Conservation (phyloP, 306 rosid genomes). For the Begonia loranthoides region DNA sequence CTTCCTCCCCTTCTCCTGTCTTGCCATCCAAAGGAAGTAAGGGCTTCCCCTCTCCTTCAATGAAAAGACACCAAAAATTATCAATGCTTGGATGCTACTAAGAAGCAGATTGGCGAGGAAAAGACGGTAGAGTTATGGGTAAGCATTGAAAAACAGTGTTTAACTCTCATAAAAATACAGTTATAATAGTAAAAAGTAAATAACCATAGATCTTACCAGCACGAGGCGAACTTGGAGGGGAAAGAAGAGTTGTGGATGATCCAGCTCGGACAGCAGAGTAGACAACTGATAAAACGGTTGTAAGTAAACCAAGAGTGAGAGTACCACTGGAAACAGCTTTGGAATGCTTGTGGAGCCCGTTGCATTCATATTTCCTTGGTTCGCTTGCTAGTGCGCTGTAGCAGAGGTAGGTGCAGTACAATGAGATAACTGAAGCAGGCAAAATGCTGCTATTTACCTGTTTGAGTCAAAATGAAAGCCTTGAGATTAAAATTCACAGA, state of each 20-base stretch:
- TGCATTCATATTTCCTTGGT: constrained; percentile 93
- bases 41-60: constrained; percentile 65
- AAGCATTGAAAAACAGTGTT: too few species aligned
- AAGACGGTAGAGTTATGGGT: too few species aligned
- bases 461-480: constrained; percentile 10
- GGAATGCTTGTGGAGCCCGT: constrained; percentile 94
- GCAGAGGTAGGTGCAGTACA: constrained; percentile 89
- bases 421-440: constrained; percentile 87
- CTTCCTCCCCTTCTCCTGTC: constrained; percentile 35
- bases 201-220: constrained; percentile 37
- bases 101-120: too few species aligned
- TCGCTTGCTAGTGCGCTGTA: constrained; percentile 89
- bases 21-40: constrained; percentile 73
- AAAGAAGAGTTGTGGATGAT: constrained; percentile 68
- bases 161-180: too few species aligned
- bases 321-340: constrained; percentile 94
- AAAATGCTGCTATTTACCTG: constrained; percentile 86
- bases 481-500: background rate
- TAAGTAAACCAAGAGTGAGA: constrained; percentile 60
- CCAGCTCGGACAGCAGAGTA: constrained; percentile 99
- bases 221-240: constrained; percentile 86
- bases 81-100: too few species aligned
- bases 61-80: too few species aligned
- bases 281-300: constrained; percentile 90
- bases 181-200: too few species aligned